Base-by-base conservation (phyloP, 352 stramenopile species). In the Peronosclerospora sorghi region DNA sequence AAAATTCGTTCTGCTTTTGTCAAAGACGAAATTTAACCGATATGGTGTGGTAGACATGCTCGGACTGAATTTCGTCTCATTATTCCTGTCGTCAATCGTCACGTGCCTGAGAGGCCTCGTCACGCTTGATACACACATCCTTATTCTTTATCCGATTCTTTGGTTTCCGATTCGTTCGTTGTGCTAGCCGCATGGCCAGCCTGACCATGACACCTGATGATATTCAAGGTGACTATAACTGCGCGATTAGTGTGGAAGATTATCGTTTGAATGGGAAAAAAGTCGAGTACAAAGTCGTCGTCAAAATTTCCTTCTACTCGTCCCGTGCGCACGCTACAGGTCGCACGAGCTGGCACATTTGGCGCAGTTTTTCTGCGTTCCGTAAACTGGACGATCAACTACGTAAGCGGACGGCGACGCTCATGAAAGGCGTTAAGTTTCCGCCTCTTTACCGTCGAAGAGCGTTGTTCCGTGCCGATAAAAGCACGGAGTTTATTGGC, bases 341-440 rank as follows among this genome's bases (percentile, higher is more conserved):
- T 4, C 68, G 57, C 35, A 85, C 73, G 30, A 83, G 65, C 29
- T 90, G 78, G 78, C 76, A 86, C 65, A 86, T 90, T 38, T 87
- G 78, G 78, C 74, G 78, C 46, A 68, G 59, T 23, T 90, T 90
- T 53, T 73, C 70, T 29, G 67, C 73, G 20, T 90, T 90, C 56
- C 74, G 74, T 34, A 83, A 86, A 57, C 70, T 90, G 8, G 77
- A 90, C 49, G 67, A 84, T 53, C 72, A 87, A 53, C 57, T 90
- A 5, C 74, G 77, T 14, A 83, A 90, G 51, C 74, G 74, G 47
- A 85, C 64, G 43, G 43, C 62, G 1, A 59, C 70, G 35, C 73
- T 85, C 24, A 60, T 90, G 47, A 90, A 90, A 32, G 77, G 77
- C 35, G 80, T 90, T 59, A 86, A 90, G 59, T 90, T 90, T 52